phyloP scores from a whole-genome alignment of 2,329 filamentous ascomycete species.

The Colletotrichum phormii region DNA sequence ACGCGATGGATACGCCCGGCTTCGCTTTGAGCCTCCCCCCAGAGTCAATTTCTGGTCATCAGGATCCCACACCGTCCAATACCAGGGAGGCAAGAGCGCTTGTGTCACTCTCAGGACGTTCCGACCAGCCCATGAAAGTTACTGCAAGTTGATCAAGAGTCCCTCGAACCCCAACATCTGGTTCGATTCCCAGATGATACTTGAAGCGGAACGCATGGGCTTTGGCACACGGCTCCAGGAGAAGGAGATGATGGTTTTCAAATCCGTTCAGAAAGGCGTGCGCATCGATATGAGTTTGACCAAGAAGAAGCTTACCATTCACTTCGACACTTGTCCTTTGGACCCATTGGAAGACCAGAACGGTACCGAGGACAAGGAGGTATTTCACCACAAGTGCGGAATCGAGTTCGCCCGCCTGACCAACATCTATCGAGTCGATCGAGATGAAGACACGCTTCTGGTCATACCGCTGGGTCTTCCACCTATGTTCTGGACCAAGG shows the following conservation, averaged over 20 bases:
- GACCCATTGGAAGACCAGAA: constrained; percentile 30
- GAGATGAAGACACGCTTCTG: constrained; percentile 35
- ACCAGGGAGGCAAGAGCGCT: background rate
- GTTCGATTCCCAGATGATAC: constrained; percentile 50
- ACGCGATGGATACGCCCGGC: constrained; percentile 53
- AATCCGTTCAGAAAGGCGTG: constrained; percentile 48
- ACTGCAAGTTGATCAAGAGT: constrained; percentile 41
- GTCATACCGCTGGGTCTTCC: constrained; percentile 25
- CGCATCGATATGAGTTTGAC: constrained; percentile 53
- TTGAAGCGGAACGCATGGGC: constrained; percentile 61
- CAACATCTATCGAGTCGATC: constrained; percentile 51
- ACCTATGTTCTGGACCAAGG: constrained; percentile 16
- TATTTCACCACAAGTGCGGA: constrained; percentile 51
- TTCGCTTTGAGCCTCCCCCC: constrained; percentile 71
- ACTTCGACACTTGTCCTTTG: constrained; percentile 45
- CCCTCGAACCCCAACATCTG: constrained; percentile 44
- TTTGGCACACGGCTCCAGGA: constrained; percentile 71
- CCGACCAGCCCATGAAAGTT: background rate
- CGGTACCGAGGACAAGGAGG: constrained; percentile 26
- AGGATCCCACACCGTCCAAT: constrained; percentile 42
- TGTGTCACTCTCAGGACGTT: constrained; percentile 1
- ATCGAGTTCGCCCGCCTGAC: constrained; percentile 61
- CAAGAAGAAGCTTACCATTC: constrained; percentile 52
- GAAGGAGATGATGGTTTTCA: constrained; percentile 70
- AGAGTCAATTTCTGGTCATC: constrained; percentile 61